Conservation (phyloP, 176 grass and related monocot genomes). For the Otatea glauca region DNA sequence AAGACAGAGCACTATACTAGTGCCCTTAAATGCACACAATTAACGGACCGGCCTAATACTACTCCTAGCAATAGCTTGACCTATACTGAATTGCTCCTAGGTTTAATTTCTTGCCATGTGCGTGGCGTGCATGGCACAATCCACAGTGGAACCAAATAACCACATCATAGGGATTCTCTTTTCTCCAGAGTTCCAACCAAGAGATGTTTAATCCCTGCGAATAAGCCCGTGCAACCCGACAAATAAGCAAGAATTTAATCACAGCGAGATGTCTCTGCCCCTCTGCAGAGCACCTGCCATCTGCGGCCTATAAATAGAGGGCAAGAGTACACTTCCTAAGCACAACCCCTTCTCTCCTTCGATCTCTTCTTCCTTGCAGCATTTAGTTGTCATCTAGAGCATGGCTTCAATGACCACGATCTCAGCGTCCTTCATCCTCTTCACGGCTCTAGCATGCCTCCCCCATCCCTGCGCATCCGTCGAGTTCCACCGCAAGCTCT, state of each 20-base stretch:
- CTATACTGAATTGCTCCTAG: neutral
- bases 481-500: conserved; percentile 65
- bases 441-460: conserved; percentile 37
- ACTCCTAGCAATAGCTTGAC: neutral
- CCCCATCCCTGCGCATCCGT: conserved; percentile 36
- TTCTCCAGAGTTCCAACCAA: neutral
- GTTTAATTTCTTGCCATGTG: neutral
- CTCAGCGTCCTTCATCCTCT: conserved; percentile 3
- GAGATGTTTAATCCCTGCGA: neutral
- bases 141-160: neutral
- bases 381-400: neutral
- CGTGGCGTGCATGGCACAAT: conserved; percentile 2
- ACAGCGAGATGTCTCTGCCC: neutral
- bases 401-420: conserved; percentile 35
- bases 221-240: neutral
- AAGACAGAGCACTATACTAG: too few relatives aligned
- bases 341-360: conserved; percentile 14
- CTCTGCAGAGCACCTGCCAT: conserved; percentile 4
- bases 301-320: conserved; percentile 51
- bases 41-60: neutral
- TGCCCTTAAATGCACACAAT: neutral
- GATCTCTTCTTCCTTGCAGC: conserved; percentile 1
- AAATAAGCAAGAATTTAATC: neutral
- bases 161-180: neutral
- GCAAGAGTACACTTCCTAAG: neutral